Evolutionary conservation across 176 grass and related monocot genomes (phyloP).

Genomic region (Hsuehochloa calcarea): DNA sequence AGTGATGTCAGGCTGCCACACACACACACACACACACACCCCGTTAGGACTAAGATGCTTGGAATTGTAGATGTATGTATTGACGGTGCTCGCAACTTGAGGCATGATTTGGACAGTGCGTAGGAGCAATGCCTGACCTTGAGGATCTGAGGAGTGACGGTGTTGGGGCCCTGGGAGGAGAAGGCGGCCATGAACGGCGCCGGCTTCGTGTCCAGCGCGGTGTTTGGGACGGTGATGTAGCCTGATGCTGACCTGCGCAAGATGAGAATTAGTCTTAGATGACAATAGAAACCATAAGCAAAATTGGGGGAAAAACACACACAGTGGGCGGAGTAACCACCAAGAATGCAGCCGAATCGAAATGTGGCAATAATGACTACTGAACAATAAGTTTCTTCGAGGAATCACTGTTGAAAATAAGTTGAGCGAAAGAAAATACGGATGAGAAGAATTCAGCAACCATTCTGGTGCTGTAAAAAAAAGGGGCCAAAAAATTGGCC

Average conservation of each 20-base stretch:
- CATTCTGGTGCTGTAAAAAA: too few relatives aligned
- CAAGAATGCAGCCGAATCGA: neutral
- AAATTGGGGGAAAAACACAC: neutral
- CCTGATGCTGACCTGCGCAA: conserved; percentile 44
- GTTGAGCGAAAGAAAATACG: neutral
- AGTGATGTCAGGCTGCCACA: conserved; percentile 83
- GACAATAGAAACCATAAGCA: neutral
- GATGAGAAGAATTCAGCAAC: too few relatives aligned
- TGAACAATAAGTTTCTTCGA: neutral
- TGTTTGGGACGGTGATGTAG: conserved; percentile 55
- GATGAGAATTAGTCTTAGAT: neutral
- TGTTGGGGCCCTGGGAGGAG: conserved; percentile 81
- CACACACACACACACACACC: neutral
- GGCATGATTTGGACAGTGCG: neutral
- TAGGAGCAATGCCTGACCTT: conserved; percentile 44
- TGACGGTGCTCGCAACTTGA: neutral
- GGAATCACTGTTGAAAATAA: neutral
- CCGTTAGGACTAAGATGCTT: neutral
- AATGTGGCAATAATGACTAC: neutral
- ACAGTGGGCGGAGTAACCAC: neutral
- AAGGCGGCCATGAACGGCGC: conserved; percentile 91
- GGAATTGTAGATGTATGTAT: neutral
- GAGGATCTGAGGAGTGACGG: conserved; percentile 77
- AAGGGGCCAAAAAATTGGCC: conserved; percentile 19
- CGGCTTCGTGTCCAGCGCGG: conserved; percentile 63